These are phyloP conservation scores for Melaleuca alternifolia DNA, from an alignment of 345 rosid genomes.

Conservation along the genomic window DNA sequence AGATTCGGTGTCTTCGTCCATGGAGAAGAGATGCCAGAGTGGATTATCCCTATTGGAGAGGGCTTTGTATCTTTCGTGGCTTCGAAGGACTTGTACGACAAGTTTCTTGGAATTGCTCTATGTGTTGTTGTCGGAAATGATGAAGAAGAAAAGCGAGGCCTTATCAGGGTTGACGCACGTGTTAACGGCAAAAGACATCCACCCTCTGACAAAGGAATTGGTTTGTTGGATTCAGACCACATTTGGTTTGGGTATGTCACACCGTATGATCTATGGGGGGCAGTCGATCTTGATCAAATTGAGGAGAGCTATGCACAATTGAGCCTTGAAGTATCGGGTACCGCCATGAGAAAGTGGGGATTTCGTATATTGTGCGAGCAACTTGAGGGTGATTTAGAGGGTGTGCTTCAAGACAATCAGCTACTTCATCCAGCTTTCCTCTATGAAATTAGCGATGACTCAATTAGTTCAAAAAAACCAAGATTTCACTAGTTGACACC, in stretches of 20 bases:
- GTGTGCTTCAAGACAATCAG: not conserved
- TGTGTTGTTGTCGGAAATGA: too few species aligned
- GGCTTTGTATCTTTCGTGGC: too few species aligned
- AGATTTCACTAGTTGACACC: not conserved
- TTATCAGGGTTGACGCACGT: too few species aligned
- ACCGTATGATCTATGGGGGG: rapidly evolving
- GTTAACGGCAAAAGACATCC: too few species aligned
- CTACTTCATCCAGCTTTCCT: not conserved
- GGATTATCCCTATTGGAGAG: too few species aligned
- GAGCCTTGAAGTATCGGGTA: not conserved
- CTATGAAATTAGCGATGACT: not conserved
- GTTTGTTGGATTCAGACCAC: too few species aligned
- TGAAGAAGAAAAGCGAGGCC: too few species aligned
- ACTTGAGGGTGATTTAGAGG: not conserved
- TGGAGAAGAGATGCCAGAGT: too few species aligned
- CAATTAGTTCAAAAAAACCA: not conserved
- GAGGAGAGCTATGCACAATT: not conserved
- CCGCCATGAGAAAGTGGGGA: not conserved
- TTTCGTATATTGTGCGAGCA: not conserved
- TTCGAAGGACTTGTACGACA: too few species aligned
- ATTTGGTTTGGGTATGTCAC: rapidly evolving
- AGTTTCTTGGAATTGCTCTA: too few species aligned
- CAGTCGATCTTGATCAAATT: not conserved
- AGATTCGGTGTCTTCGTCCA: too few species aligned
- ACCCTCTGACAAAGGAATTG: too few species aligned